Base-by-base conservation (phyloP, 768 basidiomycete species). In the Naematelia aurantialba region DNA sequence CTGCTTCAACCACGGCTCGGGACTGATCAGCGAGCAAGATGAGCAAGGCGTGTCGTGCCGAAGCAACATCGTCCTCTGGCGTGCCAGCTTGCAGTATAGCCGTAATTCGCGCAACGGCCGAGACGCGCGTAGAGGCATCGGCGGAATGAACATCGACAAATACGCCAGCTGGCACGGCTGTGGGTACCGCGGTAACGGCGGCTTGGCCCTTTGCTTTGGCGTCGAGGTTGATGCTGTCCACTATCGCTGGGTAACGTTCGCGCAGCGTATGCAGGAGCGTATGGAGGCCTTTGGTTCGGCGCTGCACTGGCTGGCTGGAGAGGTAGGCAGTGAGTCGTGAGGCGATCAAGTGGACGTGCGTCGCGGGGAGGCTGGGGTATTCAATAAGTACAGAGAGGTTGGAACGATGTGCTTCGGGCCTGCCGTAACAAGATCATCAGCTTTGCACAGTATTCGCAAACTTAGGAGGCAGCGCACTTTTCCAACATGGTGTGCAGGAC, bases 21-120 rank as follows among this genome's bases (percentile, higher is more conserved):
- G 85, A 81, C 5, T 81, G 80, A 65, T 94, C 91, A 51, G 85
- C 82, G 2, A 89, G 77, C 1, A 89, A 85, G 13, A 85, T 82
- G 27, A 87, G 72, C 3, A 97, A 78, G 0, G 87, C 85, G 1
- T 83, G 81, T n/a, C 80, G 80, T 19, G 87, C 76, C 1, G 85
- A 72, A 5, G 58, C 48, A 12, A 48, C 24, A n/a, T 63, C 58
- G 4, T 22, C 22, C 8, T 45, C 52, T 17, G 47, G 29, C n/a
- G 45, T 29, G 2, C 26, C 42, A n/a, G 34, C 56, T 60, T 64
- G 26, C 49, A 50, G 19, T n/a, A 59, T 47, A 14, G 39, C 73
- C 34, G 86, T 74, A 39, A 90, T 77, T 27, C 81, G 79, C 45
- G 81, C 81, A 4, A 91, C 83, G 2, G 87, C 88, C 8, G 77